Percentiles rank a stretch among this genome's conserved stretches.
These are phyloP conservation scores for Cucumis sativus DNA, from an alignment of 306 rosid genomes.

Conservation along the genomic window DNA sequence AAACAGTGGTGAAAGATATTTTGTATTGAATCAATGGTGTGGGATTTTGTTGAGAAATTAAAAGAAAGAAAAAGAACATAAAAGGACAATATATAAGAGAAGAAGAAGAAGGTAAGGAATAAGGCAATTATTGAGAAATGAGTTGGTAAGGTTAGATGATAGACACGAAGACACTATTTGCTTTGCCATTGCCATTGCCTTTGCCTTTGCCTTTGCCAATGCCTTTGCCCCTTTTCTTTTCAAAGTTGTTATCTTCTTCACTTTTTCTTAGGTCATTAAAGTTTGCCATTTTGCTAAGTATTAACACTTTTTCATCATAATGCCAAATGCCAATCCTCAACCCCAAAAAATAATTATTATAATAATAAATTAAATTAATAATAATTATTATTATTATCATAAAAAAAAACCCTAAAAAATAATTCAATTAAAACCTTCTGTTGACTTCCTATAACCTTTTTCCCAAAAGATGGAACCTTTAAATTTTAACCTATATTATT, in stretches of 20 bases:
- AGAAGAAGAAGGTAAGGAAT: background rate
- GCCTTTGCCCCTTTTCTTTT: background rate
- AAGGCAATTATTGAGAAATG: constrained; percentile 7
- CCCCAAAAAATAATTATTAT: background rate
- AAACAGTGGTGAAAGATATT: background rate
- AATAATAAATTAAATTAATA: background rate
- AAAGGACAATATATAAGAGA: background rate
- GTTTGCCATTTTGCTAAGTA: background rate
- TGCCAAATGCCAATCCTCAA: background rate
- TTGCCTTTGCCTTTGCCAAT: background rate
- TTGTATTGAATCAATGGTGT: background rate
- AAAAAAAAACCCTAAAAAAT: background rate
- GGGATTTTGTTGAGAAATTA: background rate
- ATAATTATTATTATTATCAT: too few relatives aligned
- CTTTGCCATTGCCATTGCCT: background rate
- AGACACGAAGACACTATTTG: constrained; percentile 5
- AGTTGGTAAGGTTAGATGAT: constrained; percentile 2
- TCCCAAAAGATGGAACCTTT: background rate
- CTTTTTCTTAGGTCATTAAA: constrained; percentile 4
- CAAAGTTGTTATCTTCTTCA: constrained; percentile 6
- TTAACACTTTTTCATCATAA: background rate
- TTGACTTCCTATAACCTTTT: background rate
- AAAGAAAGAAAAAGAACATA: background rate
- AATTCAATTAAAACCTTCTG: background rate
- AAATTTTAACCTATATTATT: background rate